Percentiles rank a stretch among this genome's conserved stretches.
These are phyloP conservation scores for Henckelia pumila DNA, from an alignment of 257 asterid genomes.

Conservation along the genomic window DNA sequence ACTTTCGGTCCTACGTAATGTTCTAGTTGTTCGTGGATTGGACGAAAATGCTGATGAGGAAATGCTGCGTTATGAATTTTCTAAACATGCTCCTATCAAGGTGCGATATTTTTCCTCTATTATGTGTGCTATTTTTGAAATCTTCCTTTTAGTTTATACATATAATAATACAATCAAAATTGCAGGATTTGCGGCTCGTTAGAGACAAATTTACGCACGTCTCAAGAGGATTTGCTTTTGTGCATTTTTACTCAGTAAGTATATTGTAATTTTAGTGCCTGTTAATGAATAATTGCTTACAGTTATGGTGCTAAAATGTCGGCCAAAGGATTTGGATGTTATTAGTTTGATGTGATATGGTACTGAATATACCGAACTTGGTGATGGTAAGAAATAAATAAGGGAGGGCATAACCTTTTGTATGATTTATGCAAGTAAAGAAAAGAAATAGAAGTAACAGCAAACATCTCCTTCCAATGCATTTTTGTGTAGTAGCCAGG, in stretches of 20 bases:
- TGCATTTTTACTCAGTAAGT: constrained; percentile 85
- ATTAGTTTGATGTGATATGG: no score
- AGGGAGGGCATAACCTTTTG: background rate
- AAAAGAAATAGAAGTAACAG: background rate
- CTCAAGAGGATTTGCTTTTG: constrained; percentile 95
- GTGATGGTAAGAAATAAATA: background rate
- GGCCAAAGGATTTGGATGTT: no score
- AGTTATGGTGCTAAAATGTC: background rate
- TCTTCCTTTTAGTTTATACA: constrained; percentile 18
- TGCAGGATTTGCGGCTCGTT: constrained; percentile 94
- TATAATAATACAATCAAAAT: constrained; percentile 21
- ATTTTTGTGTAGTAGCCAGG: no score
- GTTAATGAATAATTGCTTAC: constrained; percentile 5
- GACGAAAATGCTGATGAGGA: constrained; percentile 99
- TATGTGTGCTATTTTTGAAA: constrained; percentile 1
- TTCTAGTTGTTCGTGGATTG: constrained; percentile 95
- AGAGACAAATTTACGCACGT: constrained; percentile 97
- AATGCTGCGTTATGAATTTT: constrained; percentile 94
- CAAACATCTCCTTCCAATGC: no score
- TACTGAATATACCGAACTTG: background rate
- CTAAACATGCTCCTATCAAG: constrained; percentile 95
- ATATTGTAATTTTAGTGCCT: constrained; percentile 14
- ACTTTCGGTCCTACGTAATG: constrained; percentile 88
- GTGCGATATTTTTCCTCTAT: constrained; percentile 31
- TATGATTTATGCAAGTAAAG: background rate